phyloP scores from a whole-genome alignment of 2,329 filamentous ascomycete species.

The Phyllachora maydis region DNA sequence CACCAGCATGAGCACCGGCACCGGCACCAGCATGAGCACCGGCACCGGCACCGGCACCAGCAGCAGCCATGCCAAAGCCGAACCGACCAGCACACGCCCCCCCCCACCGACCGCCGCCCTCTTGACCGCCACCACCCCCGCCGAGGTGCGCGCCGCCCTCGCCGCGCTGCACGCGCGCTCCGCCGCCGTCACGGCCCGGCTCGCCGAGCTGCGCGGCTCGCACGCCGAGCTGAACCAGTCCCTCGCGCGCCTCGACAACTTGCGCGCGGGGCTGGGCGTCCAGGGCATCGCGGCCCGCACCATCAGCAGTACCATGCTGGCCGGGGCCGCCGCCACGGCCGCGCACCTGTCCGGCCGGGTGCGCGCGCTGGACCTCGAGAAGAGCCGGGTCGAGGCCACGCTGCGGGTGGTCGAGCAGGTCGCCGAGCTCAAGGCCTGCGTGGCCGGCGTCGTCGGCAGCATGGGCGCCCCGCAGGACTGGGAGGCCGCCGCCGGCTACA shows the following conservation, averaged over 20 bases:
- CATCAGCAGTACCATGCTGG: conserved; percentile 81
- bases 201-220: conserved; percentile 59
- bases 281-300: conserved; percentile 68
- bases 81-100: conserved; percentile 2
- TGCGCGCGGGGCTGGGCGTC: conserved; percentile 71
- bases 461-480: conserved; percentile 98
- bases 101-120: conserved; percentile 18
- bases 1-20: no score
- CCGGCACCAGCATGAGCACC: no score
- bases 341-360: conserved; percentile 72
- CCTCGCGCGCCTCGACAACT: conserved; percentile 67
- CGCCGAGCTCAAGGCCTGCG: conserved; percentile 87
- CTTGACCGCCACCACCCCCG: conserved; percentile 51
- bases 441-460: conserved; percentile 79
- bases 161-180: conserved; percentile 58
- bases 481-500: conserved; percentile 86
- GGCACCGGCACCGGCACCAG: conserved; percentile 1
- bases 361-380: conserved; percentile 73
- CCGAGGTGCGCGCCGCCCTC: conserved; percentile 63
- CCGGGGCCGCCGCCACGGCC: conserved; percentile 67
- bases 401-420: conserved; percentile 89
- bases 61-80: conserved; percentile 1
- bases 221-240: conserved; percentile 78
- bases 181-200: conserved; percentile 47
- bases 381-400: conserved; percentile 43